A percentile compares a stretch with the other conserved stretches of the same genome.
phyloP scores from a whole-genome alignment of 2,329 filamentous ascomycete species.

The Dactylellina cionopaga region DNA sequence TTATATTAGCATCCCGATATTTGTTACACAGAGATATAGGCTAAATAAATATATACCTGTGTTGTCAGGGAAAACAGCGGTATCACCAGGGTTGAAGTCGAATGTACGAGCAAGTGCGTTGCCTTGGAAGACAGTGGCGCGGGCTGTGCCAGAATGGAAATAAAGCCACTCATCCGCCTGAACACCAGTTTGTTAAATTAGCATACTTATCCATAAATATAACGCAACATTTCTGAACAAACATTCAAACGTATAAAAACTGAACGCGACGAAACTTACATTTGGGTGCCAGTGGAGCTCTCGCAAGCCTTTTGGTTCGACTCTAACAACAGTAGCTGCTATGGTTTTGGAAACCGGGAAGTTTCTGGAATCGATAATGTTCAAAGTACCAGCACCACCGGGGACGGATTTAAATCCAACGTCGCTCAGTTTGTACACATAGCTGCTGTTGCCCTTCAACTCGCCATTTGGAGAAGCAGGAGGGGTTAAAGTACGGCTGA shows the following conservation, averaged over 20 bases:
- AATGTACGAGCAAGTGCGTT: constrained; percentile 72
- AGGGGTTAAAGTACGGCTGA: constrained; percentile 64
- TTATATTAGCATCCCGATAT: background rate
- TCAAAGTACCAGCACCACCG: constrained; percentile 71
- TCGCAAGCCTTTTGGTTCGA: constrained; percentile 71
- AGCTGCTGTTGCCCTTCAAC: constrained; percentile 69
- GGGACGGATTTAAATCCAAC: constrained; percentile 65
- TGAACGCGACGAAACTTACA: constrained; percentile 63
- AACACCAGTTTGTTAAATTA: background rate
- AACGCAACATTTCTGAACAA: no score
- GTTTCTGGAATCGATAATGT: constrained; percentile 73
- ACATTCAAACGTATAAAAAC: background rate
- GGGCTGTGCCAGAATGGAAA: constrained; percentile 71
- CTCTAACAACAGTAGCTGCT: constrained; percentile 71
- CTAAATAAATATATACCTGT: constrained; percentile 56
- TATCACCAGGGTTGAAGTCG: constrained; percentile 74
- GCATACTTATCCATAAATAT: background rate
- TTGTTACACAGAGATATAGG: background rate
- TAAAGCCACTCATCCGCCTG: constrained; percentile 77
- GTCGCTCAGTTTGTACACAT: constrained; percentile 68
- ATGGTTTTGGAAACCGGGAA: constrained; percentile 74
- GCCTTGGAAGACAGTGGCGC: constrained; percentile 74
- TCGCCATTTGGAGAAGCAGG: constrained; percentile 63
- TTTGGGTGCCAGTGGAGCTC: constrained; percentile 78
- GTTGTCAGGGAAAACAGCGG: constrained; percentile 75